Conservation (phyloP, 768 basidiomycete genomes). For the Porphyrellus cyaneotinctus region DNA sequence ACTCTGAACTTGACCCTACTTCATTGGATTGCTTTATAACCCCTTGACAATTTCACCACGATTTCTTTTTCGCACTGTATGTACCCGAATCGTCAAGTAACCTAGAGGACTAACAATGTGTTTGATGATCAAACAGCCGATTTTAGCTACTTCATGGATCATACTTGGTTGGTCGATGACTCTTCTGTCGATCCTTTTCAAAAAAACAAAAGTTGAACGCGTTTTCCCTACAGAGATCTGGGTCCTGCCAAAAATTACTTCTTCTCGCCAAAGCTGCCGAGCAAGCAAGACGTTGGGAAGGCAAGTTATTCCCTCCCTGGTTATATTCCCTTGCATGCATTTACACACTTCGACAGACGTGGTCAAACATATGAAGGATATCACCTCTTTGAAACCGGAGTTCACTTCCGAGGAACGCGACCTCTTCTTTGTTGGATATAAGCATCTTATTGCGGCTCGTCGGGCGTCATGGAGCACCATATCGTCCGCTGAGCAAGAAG, state of each 20-base stretch:
- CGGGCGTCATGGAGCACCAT: background rate
- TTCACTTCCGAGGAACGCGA: background rate
- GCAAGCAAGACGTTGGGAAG: background rate
- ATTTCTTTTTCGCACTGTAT: background rate
- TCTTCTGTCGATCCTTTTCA: background rate
- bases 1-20: background rate
- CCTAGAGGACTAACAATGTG: background rate
- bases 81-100: background rate
- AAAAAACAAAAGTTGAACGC: no score
- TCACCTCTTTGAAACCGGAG: background rate
- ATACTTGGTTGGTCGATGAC: background rate
- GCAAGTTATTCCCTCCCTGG: background rate
- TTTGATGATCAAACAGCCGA: background rate
- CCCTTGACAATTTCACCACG: background rate
- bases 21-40: background rate
- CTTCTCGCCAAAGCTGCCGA: background rate
- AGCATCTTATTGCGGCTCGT: background rate
- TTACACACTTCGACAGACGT: background rate
- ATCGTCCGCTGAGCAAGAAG: background rate
- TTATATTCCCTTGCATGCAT: background rate
- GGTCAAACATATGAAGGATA: background rate
- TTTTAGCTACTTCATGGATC: background rate
- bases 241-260: background rate
- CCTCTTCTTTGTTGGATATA: background rate
- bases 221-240: background rate